phyloP scores from a whole-genome alignment of 139 green algal species.

The Asterochloris erici region DNA sequence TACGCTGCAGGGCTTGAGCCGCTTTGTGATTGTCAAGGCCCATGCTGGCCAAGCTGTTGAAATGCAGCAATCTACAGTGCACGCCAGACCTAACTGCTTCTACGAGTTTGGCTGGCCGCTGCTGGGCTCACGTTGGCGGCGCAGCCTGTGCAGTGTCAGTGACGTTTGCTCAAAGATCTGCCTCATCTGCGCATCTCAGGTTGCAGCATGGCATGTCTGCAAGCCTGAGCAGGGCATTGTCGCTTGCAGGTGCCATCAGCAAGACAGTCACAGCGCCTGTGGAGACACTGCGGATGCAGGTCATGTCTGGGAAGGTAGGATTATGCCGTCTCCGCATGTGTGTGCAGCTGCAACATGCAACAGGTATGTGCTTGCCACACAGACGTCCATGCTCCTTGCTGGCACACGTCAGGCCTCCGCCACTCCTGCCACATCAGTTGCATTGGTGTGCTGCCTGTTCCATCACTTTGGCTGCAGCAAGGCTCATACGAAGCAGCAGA shows the following conservation, averaged over 20 bases:
- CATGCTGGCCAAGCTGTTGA: too few relatives aligned
- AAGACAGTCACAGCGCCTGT: constrained; percentile 42
- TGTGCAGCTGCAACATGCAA: background rate
- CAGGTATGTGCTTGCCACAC: background rate
- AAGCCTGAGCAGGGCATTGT: too few relatives aligned
- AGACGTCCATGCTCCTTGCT: background rate
- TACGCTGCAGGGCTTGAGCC: background rate
- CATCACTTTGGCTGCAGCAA: background rate
- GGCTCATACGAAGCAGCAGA: too few relatives aligned
- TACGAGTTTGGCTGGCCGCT: too few relatives aligned
- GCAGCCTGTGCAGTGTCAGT: too few relatives aligned
- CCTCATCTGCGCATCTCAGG: too few relatives aligned
- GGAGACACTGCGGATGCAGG: constrained; percentile 35
- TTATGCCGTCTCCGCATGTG: background rate
- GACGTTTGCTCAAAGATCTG: too few relatives aligned
- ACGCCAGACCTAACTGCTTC: too few relatives aligned
- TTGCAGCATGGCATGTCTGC: too few relatives aligned
- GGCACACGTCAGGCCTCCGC: background rate
- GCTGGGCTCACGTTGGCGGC: too few relatives aligned
- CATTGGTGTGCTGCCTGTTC: background rate
- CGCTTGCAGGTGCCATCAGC: constrained; percentile 21
- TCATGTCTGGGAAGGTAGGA: constrained; percentile 26
- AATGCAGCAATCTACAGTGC: too few relatives aligned
- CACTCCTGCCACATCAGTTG: background rate
- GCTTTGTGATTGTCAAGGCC: background rate